phyloP scores from a whole-genome alignment of 805 yeast genomes.

The Yamadazyma kitorensis region DNA sequence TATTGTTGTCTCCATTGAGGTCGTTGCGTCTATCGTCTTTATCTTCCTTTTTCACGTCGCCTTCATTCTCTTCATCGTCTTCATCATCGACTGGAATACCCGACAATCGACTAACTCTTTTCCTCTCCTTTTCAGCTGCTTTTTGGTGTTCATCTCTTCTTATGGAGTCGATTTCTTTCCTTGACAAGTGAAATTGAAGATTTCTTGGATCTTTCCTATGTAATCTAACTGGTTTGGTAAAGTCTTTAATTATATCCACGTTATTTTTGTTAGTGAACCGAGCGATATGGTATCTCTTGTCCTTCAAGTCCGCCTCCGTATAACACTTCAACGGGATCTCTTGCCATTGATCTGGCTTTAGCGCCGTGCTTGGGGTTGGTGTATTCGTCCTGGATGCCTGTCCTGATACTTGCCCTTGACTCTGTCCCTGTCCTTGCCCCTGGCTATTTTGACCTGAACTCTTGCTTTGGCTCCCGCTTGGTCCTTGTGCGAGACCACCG shows the following conservation, averaged over 20 bases:
- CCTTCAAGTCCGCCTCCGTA: constrained; percentile 65
- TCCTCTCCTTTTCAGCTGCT: constrained; percentile 19
- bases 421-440: no score
- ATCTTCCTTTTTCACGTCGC: constrained; percentile 14
- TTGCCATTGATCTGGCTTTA: constrained; percentile 35
- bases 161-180: constrained; percentile 68
- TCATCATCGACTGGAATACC: constrained; percentile 17
- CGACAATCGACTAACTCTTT: constrained; percentile 15
- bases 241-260: constrained; percentile 69
- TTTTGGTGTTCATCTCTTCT: constrained; percentile 33
- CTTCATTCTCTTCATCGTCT: constrained; percentile 18
- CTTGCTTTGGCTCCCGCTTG: no score
- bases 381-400: no score
- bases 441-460: no score
- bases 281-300: constrained; percentile 74
- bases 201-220: constrained; percentile 94
- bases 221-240: constrained; percentile 78
- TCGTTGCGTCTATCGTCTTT: constrained; percentile 10
- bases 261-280: constrained; percentile 72
- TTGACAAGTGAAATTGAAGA: constrained; percentile 78
- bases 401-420: no score
- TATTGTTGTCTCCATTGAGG: no score
- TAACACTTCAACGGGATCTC: constrained; percentile 70
- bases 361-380: no score
- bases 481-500: no score